Conservation (phyloP, 129 eudicot genomes). For the carrot (Daucus carota) region DH1_v3.0 NC_030386.2:16272501-16273000, state of each 20-base stretch:
- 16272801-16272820: not conserved
- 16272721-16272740: not conserved
- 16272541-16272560: not conserved
- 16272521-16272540: not conserved
- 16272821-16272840: not conserved
- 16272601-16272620: not conserved
- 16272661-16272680: not conserved
- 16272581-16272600: not conserved
- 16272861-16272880: no score
- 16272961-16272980: not conserved
- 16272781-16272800: not conserved
- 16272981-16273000: slow-evolving; percentile 2
- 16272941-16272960: not conserved
- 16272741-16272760: slow-evolving; percentile 6
- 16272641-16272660: not conserved
- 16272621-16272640: not conserved
- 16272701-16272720: not conserved
- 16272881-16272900: not conserved
- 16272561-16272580: not conserved
- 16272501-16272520: not conserved
- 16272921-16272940: not conserved
- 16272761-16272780: not conserved
- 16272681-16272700: not conserved
- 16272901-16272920: not conserved
- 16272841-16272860: not conserved